phyloP scores from a whole-genome alignment of 495 filamentous ascomycete species.

The Tetracladium setigerum region DNA sequence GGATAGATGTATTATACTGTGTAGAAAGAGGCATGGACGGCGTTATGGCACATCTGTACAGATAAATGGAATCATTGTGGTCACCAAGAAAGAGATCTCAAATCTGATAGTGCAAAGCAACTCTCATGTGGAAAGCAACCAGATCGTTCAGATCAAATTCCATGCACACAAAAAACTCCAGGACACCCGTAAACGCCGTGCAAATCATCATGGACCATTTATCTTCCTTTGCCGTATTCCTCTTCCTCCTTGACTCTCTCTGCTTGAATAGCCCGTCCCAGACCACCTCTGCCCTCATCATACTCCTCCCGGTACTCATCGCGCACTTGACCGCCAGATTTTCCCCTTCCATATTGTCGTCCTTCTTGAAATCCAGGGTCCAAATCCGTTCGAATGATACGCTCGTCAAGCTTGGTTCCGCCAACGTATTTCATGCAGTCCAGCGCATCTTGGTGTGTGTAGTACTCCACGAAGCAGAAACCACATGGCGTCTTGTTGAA shows the following conservation, averaged over 20 bases:
- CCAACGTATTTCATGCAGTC: constrained; percentile 98
- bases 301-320: constrained; percentile 97
- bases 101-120: too few relatives aligned
- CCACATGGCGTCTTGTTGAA: constrained; percentile 97
- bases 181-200: constrained; percentile 13
- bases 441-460: constrained; percentile 90
- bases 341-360: constrained; percentile 82
- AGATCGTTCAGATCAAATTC: not conserved
- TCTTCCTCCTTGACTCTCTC: constrained; percentile 55
- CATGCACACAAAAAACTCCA: not conserved
- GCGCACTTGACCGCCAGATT: constrained; percentile 92
- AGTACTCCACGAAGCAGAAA: constrained; percentile 99
- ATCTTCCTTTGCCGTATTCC: constrained; percentile 40
- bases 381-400: constrained; percentile 92
- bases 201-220: constrained; percentile 4
- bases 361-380: constrained; percentile 96
- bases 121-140: too few relatives aligned
- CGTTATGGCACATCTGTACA: constrained; percentile 17
- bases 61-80: not conserved
- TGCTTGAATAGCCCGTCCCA: constrained; percentile 54
- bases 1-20: constrained; percentile 17
- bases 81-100: not conserved
- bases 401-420: constrained; percentile 96
- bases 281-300: constrained; percentile 85
- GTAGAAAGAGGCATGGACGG: constrained; percentile 16